phyloP scores from a whole-genome alignment of 2,329 filamentous ascomycete species.

The Neophaeococcomyces mojaviensis region DNA sequence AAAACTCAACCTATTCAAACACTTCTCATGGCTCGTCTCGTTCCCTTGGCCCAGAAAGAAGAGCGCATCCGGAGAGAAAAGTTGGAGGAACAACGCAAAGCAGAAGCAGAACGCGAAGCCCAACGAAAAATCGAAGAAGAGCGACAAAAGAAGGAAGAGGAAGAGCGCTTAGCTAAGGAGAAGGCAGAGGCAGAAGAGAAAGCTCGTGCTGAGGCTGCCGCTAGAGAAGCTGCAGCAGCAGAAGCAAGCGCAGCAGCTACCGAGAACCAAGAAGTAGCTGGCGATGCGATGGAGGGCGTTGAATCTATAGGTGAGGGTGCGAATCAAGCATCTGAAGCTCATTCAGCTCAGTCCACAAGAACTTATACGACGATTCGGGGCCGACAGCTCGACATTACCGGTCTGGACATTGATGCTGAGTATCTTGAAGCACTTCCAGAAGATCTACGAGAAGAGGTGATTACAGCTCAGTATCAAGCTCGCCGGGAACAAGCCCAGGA shows the following conservation, averaged over 20 bases:
- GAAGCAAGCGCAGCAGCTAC: constrained; percentile 18
- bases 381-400: constrained; percentile 84
- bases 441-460: constrained; percentile 90
- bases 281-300: constrained; percentile 63
- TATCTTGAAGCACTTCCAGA: constrained; percentile 97
- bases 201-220: constrained; percentile 48
- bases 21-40: constrained; percentile 63
- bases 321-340: constrained; percentile 26
- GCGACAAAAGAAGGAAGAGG: constrained; percentile 59
- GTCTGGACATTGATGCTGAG: constrained; percentile 85
- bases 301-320: constrained; percentile 45
- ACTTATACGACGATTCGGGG: constrained; percentile 79
- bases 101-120: constrained; percentile 54
- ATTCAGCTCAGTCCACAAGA: constrained; percentile 46
- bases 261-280: constrained; percentile 38
- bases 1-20: constrained; percentile 61
- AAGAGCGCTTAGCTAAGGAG: constrained; percentile 61
- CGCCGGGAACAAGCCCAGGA: constrained; percentile 73
- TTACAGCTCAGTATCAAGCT: constrained; percentile 80
- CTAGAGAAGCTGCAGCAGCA: constrained; percentile 30
- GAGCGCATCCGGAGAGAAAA: constrained; percentile 64
- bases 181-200: constrained; percentile 40
- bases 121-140: constrained; percentile 64
- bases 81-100: constrained; percentile 52
- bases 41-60: constrained; percentile 75